Base-by-base conservation (phyloP, 441 rosid genomes). In the Pelargonium myrrhifolium region DNA sequence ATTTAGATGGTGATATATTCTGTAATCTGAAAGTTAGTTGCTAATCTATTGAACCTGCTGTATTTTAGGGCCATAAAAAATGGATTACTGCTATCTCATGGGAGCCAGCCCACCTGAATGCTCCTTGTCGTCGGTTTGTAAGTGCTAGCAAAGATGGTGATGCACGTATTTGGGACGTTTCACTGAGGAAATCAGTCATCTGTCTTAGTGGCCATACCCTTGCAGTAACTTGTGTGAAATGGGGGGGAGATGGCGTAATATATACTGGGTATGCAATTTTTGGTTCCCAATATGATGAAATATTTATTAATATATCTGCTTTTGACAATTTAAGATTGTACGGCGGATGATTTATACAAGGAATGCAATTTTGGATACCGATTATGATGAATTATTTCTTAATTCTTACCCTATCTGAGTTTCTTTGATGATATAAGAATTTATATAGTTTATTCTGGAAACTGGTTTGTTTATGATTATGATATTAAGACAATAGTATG, bases 81-180 rank as follows among this genome's bases (percentile, higher is more conserved):
- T 94, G 99, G 99, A 92, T 94, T 68, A 90, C 97, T 59, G 98
- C 95, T 60, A 86, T 95, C 75, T 89, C 99, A 11, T 95, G 99
- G 98, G 99, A 95, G 73, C 97, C 99, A 65, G 79, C 84, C 58
- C 99, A 95, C 71, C 85, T 92, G 79, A 95, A 70, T 60, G 84
- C 97, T 74, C 98, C 98, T n/a, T 86, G 92, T 56, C 89, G 93
- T 68, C 93, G 96, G 67, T 95, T 92, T 82, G 98, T 92, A 65
- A 95, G 95, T 84, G 83, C 92, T 68, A 86, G 99, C 83, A 95
- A 92, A 85, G 99, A 95, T 89, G 99, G 99, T 12, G 97, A 92
- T 87, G 99, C 99, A 15, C 89, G 97, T 66, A 85, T 95, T 74
- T 95, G 98, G 99, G 99, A 92, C 69, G 62, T 89, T 68, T 71